These are phyloP conservation scores for Stagonosporopsis rhizophila DNA, from an alignment of 2,329 filamentous ascomycete species.

Conservation along the genomic window DNA sequence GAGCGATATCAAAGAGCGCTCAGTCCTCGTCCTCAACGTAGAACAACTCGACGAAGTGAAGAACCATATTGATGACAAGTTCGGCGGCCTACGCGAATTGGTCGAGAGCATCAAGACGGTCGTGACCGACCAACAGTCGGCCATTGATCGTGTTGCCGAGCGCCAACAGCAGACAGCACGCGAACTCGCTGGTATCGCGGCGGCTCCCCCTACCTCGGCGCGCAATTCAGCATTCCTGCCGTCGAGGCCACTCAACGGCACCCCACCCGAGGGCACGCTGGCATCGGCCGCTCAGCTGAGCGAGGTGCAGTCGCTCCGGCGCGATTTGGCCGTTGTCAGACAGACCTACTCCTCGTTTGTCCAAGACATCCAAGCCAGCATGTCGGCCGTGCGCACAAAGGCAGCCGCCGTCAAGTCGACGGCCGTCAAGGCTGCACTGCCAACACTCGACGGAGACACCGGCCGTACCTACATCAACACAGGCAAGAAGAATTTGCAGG, in stretches of 20 bases:
- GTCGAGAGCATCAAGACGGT: slow-evolving; percentile 87
- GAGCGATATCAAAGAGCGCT: slow-evolving; percentile 89
- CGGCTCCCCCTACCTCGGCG: slow-evolving; percentile 50
- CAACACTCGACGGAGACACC: slow-evolving; percentile 75
- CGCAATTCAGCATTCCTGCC: slow-evolving; percentile 46
- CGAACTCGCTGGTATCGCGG: slow-evolving; percentile 76
- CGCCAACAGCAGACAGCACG: slow-evolving; percentile 88
- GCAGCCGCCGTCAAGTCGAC: slow-evolving; percentile 80
- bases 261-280: slow-evolving; percentile 33
- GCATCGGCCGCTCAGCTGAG: slow-evolving; percentile 68
- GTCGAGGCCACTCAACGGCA: slow-evolving; percentile 35
- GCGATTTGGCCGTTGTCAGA: slow-evolving; percentile 87
- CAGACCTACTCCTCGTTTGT: slow-evolving; percentile 95
- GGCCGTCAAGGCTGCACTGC: slow-evolving; percentile 73
- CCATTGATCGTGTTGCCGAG: slow-evolving; percentile 86
- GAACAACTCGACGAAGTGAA: slow-evolving; percentile 96
- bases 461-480: slow-evolving; percentile 84
- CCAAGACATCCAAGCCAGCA: slow-evolving; percentile 85
- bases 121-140: slow-evolving; percentile 80
- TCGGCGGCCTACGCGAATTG: slow-evolving; percentile 78
- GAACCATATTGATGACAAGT: slow-evolving; percentile 90
- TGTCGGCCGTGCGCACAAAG: slow-evolving; percentile 82
- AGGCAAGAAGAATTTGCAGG: slow-evolving; percentile 85
- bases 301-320: slow-evolving; percentile 81
- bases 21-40: slow-evolving; percentile 92